phyloP scores from a whole-genome alignment of 75 land plant genomes.

The Gnetum montanum region DNA sequence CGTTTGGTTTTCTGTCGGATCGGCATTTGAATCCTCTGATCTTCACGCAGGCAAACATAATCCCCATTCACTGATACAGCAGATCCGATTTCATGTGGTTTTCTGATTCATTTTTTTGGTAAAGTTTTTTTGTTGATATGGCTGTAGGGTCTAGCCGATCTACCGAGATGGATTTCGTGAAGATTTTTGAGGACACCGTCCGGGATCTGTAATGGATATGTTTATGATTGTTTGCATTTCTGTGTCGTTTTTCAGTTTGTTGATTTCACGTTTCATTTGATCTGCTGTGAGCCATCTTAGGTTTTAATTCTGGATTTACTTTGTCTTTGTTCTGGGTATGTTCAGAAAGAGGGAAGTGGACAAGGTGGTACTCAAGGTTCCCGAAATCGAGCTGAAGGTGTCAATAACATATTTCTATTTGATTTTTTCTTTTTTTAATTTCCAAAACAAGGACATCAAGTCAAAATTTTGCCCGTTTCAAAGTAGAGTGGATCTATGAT shows the following conservation, averaged over 20 bases:
- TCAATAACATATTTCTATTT: conserved; percentile 2
- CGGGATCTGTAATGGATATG: conserved; percentile 69
- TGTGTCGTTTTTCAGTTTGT: not conserved
- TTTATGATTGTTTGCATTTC: not conserved
- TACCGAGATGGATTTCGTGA: conserved; percentile 87
- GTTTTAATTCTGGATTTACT: not conserved
- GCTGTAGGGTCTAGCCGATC: conserved; percentile 6
- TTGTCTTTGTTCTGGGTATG: not conserved
- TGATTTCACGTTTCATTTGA: not conserved
- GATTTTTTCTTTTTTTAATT: not conserved
- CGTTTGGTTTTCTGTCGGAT: too few relatives aligned
- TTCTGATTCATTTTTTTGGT: too few relatives aligned
- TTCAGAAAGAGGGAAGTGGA: conserved; percentile 86
- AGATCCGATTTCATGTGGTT: too few relatives aligned
- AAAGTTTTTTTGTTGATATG: too few relatives aligned
- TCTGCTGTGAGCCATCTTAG: not conserved
- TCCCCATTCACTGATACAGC: too few relatives aligned
- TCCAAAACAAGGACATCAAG: too few relatives aligned
- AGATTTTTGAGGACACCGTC: conserved; percentile 93
- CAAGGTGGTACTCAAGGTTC: conserved; percentile 68
- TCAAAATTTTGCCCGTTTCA: too few relatives aligned
- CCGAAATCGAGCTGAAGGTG: conserved; percentile 95
- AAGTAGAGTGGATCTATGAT: too few relatives aligned
- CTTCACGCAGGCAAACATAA: too few relatives aligned
- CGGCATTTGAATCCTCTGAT: too few relatives aligned